Conservation (phyloP, 768 basidiomycete genomes). For the Suillus variegatus region DNA sequence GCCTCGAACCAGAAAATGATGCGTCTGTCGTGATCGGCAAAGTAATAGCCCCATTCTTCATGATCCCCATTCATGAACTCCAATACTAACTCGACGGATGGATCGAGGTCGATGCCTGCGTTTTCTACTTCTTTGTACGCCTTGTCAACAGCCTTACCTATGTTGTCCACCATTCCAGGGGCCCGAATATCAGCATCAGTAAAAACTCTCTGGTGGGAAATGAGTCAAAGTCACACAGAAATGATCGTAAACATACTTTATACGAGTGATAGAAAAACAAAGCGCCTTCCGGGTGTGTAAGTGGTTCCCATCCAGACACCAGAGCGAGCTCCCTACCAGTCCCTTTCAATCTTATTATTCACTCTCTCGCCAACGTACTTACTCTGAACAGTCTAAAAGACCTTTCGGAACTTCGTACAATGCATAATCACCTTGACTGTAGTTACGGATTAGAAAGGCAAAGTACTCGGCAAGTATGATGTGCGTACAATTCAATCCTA, state of each 20-base stretch:
- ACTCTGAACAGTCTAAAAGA: constrained; percentile 1
- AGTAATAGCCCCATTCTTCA: neutral
- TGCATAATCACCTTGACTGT: neutral
- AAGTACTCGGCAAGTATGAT: neutral
- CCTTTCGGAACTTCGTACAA: neutral
- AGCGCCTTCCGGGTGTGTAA: neutral
- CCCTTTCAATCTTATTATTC: neutral
- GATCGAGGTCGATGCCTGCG: neutral
- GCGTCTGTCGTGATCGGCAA: neutral
- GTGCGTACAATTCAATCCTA: neutral
- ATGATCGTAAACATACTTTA: neutral
- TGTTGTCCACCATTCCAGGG: neutral
- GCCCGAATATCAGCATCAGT: neutral
- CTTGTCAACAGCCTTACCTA: neutral
- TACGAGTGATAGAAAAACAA: neutral
- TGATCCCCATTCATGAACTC: neutral
- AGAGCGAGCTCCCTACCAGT: neutral
- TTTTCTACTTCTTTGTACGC: neutral
- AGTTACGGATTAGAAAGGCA: neutral
- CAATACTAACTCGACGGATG: neutral
- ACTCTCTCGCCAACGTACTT: neutral
- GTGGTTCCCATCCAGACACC: constrained; percentile 1
- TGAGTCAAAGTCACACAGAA: neutral
- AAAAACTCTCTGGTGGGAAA: neutral
- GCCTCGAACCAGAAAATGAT: constrained; percentile 1